phyloP scores from a whole-genome alignment of 768 basidiomycete genomes.

The Trametes gibbosa region DNA sequence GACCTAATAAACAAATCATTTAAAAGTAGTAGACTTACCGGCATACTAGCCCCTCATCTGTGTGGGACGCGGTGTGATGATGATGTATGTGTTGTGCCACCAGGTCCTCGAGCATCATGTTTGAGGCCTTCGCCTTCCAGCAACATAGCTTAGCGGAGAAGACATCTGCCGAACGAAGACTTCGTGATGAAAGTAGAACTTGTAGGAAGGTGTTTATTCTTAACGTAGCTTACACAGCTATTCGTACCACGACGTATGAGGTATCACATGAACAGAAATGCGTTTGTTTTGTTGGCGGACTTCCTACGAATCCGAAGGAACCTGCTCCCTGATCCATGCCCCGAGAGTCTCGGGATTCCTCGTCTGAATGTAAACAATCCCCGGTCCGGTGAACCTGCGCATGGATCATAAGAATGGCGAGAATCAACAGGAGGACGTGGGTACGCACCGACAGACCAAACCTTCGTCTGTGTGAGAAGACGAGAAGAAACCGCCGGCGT shows the following conservation, averaged over 20 bases:
- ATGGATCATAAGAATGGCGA: background rate
- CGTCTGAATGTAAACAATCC: slow-evolving; percentile 34
- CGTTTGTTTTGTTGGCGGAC: background rate
- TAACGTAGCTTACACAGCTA: background rate
- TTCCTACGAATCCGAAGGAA: background rate
- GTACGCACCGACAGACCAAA: slow-evolving; percentile 30
- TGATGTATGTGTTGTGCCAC: no score
- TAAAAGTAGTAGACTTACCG: slow-evolving; percentile 18
- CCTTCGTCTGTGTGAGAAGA: slow-evolving; percentile 32
- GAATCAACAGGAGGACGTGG: background rate
- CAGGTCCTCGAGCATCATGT: no score
- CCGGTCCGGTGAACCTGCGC: slow-evolving; percentile 33
- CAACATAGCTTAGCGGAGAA: no score
- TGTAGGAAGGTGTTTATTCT: no score
- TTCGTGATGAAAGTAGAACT: no score
- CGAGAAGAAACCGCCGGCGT: slow-evolving; percentile 32
- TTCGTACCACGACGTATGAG: no score
- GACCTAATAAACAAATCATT: background rate
- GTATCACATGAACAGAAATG: no score
- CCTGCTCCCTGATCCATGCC: slow-evolving; percentile 30
- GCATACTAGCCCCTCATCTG: slow-evolving; percentile 34
- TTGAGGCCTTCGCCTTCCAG: no score
- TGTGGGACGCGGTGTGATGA: slow-evolving; percentile 27
- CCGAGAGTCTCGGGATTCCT: slow-evolving; percentile 31
- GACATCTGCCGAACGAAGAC: no score